A percentile compares a stretch with the other conserved stretches of the same genome.
Conservation (phyloP, 2,329 filamentous ascomycete species). For the Aspergillus sp. region DNA sequence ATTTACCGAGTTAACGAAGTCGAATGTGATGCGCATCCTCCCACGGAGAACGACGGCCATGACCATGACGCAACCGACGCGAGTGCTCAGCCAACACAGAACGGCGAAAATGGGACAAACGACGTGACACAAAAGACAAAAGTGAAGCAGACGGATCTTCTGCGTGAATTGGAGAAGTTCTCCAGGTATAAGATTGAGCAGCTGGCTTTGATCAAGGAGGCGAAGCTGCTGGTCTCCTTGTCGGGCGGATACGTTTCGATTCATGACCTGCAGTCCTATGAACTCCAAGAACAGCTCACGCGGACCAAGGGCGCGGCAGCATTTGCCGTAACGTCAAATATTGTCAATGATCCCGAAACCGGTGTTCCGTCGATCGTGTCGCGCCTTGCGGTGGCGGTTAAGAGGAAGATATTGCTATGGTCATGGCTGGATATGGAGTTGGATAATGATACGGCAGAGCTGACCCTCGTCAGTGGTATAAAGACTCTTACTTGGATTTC, state of each 20-base stretch:
- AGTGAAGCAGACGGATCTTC: slow-evolving; percentile 70
- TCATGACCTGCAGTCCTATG: slow-evolving; percentile 83
- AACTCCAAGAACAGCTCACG: slow-evolving; percentile 73
- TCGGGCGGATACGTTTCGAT: slow-evolving; percentile 88
- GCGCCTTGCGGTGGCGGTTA: slow-evolving; percentile 85
- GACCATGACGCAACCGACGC: not conserved
- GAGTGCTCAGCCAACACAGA: slow-evolving; percentile 15
- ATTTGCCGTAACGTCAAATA: slow-evolving; percentile 94
- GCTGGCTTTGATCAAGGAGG: slow-evolving; percentile 92
- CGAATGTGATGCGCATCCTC: slow-evolving; percentile 35
- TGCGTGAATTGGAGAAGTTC: slow-evolving; percentile 93
- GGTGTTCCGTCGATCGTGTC: slow-evolving; percentile 93
- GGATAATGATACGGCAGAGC: slow-evolving; percentile 68
- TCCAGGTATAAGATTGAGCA: slow-evolving; percentile 87
- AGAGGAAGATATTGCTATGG: slow-evolving; percentile 86
- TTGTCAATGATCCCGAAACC: slow-evolving; percentile 82
- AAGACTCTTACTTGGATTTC: slow-evolving; percentile 90
- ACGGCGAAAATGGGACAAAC: slow-evolving; percentile 6
- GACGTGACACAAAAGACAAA: slow-evolving; percentile 18
- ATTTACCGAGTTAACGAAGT: slow-evolving; percentile 86
- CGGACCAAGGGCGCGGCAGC: slow-evolving; percentile 84
- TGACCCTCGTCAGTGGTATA: slow-evolving; percentile 77
- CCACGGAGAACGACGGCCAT: slow-evolving; percentile 19
- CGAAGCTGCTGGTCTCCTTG: slow-evolving; percentile 83
- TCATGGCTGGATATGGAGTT: slow-evolving; percentile 96